Evolutionary conservation across 306 rosid genomes (phyloP), one percentile per base, ranked within the genome.

Genomic region (Citrullus amarus): DNA sequence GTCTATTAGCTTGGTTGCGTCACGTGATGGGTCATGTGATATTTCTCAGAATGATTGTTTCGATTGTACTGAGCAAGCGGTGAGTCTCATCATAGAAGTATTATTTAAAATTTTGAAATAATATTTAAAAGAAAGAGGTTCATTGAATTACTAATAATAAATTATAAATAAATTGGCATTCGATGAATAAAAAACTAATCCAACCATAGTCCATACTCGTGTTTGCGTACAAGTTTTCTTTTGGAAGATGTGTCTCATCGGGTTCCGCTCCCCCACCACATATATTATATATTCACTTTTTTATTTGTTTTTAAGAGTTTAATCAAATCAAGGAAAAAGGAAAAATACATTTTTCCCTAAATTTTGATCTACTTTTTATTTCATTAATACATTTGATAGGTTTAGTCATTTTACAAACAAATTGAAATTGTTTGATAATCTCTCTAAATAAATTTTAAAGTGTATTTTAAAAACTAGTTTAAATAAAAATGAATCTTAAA

Each of bases 141-240:
- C 89, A 85, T 91, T 82, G 93, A 86, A 86, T 85, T 81, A 38
- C 93, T 87, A 67, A 86, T 86, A 82, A 78, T 17, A 79, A 32
- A 32, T 32, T 32, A 32, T 32, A 32, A 32, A 32, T 1, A 32
- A 76, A 83, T 79, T 83, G 86, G 59, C 84, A 62, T 5, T 83
- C 90, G 66, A 85, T 79, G 81, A 74, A 87, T 88, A 87, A 86
- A 91, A 85, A 85, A 18, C 1, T 86, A 82, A 22, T 86, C 89
- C 85, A 84, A 88, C 84, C 85, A 84, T 85, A 83, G 89, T 80
- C 79, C 82, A 32, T 32, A 82, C 84, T 39, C 53, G 53, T 48
- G 53, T 48, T 82, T 85, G 91, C 84, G 89, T 77, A 60, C 81
- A 76, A 63, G 85, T n/a, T 86, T 55, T 18, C 25, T 18, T 82